Evolutionary conservation across 805 yeast genomes (phyloP), one percentile per base, ranked within the genome.

Genomic region (Wickerhamomyces alni): DNA sequence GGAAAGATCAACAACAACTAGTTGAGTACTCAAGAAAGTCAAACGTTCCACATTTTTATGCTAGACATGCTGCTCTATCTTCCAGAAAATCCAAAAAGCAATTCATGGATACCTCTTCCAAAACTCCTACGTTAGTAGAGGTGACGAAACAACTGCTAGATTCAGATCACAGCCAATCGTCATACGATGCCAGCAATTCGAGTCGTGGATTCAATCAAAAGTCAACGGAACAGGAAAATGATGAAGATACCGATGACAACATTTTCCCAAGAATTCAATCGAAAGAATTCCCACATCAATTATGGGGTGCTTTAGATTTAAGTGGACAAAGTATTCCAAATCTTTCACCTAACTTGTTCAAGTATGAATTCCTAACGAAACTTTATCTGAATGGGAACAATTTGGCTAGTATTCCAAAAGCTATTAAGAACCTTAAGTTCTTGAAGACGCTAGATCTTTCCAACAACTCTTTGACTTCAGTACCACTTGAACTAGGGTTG

Each of bases 281-380:
- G 40, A 35, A 61, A 53, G 52, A 59, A 34, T 53, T 50, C 44
- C 78, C 83, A 28, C 82, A 80, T 43, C 97, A 89, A 64, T 73
- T 85, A 56, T 93, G 99, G 99, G 84, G 94, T 39, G 91, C 89
- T 6, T 67, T 93, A 48, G 99, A 93, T 65, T 68, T 91, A 48
- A 80, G 94, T 47, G 96, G 96, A 43, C 95, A 93, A 61, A 86
- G 91, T 26, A 69, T 93, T 38, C 67, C 77, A 45, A 73, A 76
- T 41, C 49, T 91, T 24, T 75, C 87, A n/a, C 75, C 82, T 17
- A 79, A 80, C 51, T 62, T 93, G 34, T 87, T 87, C 69, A 76
- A 79, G 34, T 93, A 88, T 61, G 74, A 75, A 44, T 93, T 93
- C 52, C 72, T 93, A 53, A 93, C 91, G 56, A 82, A 91, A 45